Percentiles rank a stretch among this genome's conserved stretches.
Evolutionary conservation across 139 green algal genomes (phyloP).

Genomic region (Astrephomene gubernaculifera): DNA sequence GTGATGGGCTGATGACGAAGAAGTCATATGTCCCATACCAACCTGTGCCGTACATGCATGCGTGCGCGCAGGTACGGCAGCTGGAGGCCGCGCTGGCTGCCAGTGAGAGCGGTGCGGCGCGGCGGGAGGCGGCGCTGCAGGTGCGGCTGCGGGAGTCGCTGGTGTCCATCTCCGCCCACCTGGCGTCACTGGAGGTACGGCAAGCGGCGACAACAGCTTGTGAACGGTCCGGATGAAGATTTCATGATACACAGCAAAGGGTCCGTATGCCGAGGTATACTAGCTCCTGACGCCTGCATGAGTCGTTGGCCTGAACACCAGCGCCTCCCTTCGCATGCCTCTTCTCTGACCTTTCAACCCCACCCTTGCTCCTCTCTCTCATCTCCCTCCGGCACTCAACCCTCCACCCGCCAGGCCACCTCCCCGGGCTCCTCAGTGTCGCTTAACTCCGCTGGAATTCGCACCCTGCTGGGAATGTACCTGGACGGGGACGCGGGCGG

Average conservation of each 20-base stretch:
- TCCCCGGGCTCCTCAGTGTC: slow-evolving; percentile 18
- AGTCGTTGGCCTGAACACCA: too few relatives aligned
- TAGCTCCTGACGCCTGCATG: too few relatives aligned
- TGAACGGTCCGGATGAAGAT: too few relatives aligned
- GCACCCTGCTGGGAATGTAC: slow-evolving; percentile 28
- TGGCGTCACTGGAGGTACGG: slow-evolving; percentile 20
- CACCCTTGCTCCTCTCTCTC: too few relatives aligned
- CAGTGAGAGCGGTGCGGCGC: slow-evolving; percentile 25
- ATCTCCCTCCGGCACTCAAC: too few relatives aligned
- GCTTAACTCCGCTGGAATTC: slow-evolving; percentile 4
- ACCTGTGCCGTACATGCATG: background rate
- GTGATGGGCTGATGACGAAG: background rate
- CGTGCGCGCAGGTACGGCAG: slow-evolving; percentile 12
- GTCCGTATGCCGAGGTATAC: too few relatives aligned
- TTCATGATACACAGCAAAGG: too few relatives aligned
- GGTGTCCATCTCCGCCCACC: slow-evolving; percentile 28
- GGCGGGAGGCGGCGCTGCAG: slow-evolving; percentile 25
- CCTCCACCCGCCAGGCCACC: slow-evolving; percentile 13
- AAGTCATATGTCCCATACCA: background rate
- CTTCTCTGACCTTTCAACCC: too few relatives aligned
- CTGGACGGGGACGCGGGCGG: background rate
- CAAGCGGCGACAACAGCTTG: too few relatives aligned
- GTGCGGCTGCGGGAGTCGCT: slow-evolving; percentile 33
- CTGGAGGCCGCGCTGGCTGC: slow-evolving; percentile 26
- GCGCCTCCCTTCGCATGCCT: too few relatives aligned